Percentiles rank a stretch among this genome's conserved stretches.
Evolutionary conservation across 179 eudicot genomes (phyloP).

Genomic region (Actinidia arguta): DNA sequence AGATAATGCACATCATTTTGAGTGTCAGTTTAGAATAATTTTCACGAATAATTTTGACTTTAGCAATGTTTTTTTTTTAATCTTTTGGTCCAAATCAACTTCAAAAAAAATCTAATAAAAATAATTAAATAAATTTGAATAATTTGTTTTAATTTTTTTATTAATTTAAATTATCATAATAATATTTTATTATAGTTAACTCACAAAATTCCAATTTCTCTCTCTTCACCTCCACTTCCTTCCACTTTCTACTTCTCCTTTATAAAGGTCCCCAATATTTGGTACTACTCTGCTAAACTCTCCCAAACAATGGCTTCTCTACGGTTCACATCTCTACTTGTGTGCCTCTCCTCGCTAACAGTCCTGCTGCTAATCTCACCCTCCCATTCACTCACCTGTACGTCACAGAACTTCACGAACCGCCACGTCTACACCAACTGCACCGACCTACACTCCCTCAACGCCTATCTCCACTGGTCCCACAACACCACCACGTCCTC

Average conservation of each 20-base stretch:
- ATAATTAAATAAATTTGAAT: too few species aligned
- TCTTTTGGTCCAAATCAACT: too few species aligned
- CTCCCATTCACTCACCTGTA: constrained; percentile 43
- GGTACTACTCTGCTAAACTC: not conserved
- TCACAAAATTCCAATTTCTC: too few species aligned
- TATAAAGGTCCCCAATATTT: not conserved
- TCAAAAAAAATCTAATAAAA: too few species aligned
- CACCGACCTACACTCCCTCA: constrained; percentile 57
- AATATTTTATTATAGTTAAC: too few species aligned
- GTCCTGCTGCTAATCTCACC: constrained; percentile 31
- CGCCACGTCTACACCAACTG: constrained; percentile 46
- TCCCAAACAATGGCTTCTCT: constrained; percentile 17
- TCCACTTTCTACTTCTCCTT: not conserved
- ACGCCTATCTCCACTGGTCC: constrained; percentile 67
- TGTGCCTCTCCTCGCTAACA: not conserved
- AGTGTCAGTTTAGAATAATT: too few species aligned
- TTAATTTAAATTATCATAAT: too few species aligned
- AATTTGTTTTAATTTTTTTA: too few species aligned
- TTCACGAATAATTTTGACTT: too few species aligned
- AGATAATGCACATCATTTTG: too few species aligned
- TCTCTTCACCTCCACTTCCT: not conserved
- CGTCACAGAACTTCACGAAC: constrained; percentile 42
- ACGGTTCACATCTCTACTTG: not conserved
- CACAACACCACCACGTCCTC: constrained; percentile 44
- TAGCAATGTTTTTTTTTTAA: too few species aligned